Percentiles rank a stretch among this genome's conserved stretches.
These are phyloP conservation scores for Helenozyma baotianmanensis DNA, from an alignment of 805 yeast species.

Conservation along the genomic window DNA sequence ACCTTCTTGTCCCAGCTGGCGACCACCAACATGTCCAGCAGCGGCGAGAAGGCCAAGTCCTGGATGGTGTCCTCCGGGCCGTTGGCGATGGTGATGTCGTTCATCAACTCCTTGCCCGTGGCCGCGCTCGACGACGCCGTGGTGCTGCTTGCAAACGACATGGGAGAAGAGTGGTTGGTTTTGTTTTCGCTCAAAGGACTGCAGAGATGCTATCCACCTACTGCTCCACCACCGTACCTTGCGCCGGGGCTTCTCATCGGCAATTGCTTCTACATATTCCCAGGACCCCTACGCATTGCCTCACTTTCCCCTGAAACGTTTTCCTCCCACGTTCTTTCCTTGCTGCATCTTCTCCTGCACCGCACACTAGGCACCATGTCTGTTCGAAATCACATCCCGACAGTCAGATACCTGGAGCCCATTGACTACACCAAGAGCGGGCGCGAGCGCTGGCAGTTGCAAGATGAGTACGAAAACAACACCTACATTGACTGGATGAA, in stretches of 20 bases:
- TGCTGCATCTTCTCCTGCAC: too few relatives aligned
- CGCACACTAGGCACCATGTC: too few relatives aligned
- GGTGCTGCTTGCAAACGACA: constrained; percentile 35
- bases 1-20: constrained; percentile 96
- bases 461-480: constrained; percentile 30
- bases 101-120: constrained; percentile 56
- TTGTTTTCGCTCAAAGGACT: too few relatives aligned
- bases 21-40: constrained; percentile 73
- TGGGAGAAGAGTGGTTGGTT: too few relatives aligned
- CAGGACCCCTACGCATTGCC: too few relatives aligned
- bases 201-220: too few relatives aligned
- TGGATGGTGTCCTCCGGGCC: constrained; percentile 92
- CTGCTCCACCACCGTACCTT: too few relatives aligned
- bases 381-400: too few relatives aligned
- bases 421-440: constrained; percentile 4
- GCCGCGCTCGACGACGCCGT: constrained; percentile 36
- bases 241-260: too few relatives aligned
- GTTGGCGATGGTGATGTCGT: constrained; percentile 66
- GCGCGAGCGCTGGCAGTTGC: constrained; percentile 5
- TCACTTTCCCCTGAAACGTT: too few relatives aligned
- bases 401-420: constrained; percentile 6
- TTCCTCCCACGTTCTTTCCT: too few relatives aligned
- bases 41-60: constrained; percentile 81
- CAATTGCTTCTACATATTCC: too few relatives aligned
- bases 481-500: constrained; percentile 51